Conservation (phyloP, 2,329 filamentous ascomycete species). For the Simplicillium aogashimaense region DNA sequence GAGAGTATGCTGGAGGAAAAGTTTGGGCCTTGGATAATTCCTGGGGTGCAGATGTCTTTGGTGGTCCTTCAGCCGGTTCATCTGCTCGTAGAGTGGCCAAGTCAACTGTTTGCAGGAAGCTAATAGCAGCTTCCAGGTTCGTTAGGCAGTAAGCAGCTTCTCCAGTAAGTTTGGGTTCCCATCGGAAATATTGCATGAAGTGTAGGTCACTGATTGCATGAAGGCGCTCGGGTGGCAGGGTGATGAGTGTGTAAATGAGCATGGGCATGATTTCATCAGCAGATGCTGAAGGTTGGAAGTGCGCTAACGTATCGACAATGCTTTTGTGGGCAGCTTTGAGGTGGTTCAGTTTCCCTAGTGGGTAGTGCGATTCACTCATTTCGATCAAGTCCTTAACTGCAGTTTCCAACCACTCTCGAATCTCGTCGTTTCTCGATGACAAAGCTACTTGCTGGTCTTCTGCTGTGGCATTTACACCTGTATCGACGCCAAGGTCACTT, state of each 20-base stretch:
- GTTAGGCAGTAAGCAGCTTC: slow-evolving; percentile 95
- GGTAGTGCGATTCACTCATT: slow-evolving; percentile 83
- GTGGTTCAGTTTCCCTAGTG: slow-evolving; percentile 81
- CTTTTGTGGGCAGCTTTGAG: slow-evolving; percentile 84
- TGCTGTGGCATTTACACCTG: slow-evolving; percentile 43
- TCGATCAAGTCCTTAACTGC: slow-evolving; percentile 60
- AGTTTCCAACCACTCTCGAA: slow-evolving; percentile 60
- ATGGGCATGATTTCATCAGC: slow-evolving; percentile 96
- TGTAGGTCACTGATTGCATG: slow-evolving; percentile 90
- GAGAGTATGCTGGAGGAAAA: slow-evolving; percentile 46
- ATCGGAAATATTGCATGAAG: slow-evolving; percentile 88
- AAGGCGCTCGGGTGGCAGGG: slow-evolving; percentile 73
- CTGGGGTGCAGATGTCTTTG: slow-evolving; percentile 41
- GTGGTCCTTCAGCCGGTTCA: slow-evolving; percentile 59
- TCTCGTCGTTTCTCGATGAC: slow-evolving; percentile 43
- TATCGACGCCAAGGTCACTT: slow-evolving; percentile 71
- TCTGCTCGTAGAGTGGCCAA: slow-evolving; percentile 78
- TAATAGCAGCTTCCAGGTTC: slow-evolving; percentile 89
- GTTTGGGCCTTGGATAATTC: slow-evolving; percentile 41
- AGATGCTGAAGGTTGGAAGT: slow-evolving; percentile 69
- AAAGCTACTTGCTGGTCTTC: slow-evolving; percentile 46
- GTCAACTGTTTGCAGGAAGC: slow-evolving; percentile 91
- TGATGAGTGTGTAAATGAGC: slow-evolving; percentile 92
- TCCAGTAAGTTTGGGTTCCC: slow-evolving; percentile 76
- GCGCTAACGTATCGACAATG: slow-evolving; percentile 76